phyloP scores from a whole-genome alignment of 1,284 basidiomycete species.

The Ganoderma sp. region DNA sequence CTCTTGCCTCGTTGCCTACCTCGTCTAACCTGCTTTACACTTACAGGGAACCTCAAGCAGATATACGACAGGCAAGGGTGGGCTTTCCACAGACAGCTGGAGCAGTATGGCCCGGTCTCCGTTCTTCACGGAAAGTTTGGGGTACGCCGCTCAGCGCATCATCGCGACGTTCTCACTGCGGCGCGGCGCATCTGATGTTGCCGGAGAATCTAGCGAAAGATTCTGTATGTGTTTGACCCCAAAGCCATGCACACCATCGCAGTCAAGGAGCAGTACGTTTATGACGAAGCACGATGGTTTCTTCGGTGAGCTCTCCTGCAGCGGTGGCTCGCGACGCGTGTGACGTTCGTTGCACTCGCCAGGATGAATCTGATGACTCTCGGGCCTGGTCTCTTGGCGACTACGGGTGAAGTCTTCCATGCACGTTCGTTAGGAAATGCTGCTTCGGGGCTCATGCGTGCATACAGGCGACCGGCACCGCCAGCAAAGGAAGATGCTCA shows the following conservation, averaged over 20 bases:
- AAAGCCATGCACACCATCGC: slow-evolving; percentile 30
- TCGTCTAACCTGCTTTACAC: neutral
- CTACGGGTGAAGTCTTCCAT: slow-evolving; percentile 14
- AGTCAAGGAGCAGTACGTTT: slow-evolving; percentile 33
- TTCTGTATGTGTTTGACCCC: slow-evolving; percentile 31
- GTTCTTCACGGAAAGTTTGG: slow-evolving; percentile 29
- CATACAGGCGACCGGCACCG: slow-evolving; percentile 27
- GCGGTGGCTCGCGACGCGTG: no score
- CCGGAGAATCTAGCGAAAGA: slow-evolving; percentile 19
- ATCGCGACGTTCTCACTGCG: neutral
- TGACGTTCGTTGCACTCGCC: neutral
- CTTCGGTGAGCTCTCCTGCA: slow-evolving; percentile 20
- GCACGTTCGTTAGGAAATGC: no score
- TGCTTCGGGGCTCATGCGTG: neutral
- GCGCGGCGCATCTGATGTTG: neutral
- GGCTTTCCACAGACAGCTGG: slow-evolving; percentile 27
- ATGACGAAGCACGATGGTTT: slow-evolving; percentile 27
- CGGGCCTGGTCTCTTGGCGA: slow-evolving; percentile 24
- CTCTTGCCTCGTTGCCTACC: neutral
- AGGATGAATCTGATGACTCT: slow-evolving; percentile 21
- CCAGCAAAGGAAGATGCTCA: slow-evolving; percentile 30
- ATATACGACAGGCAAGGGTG: slow-evolving; percentile 28
- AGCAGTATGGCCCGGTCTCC: slow-evolving; percentile 25
- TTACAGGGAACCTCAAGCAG: slow-evolving; percentile 29
- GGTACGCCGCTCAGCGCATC: slow-evolving; percentile 12